A percentile compares a stretch with the other conserved stretches of the same genome.
These are phyloP conservation scores for Fraxinus paxiana DNA, from an alignment of 305 asterid species.

Conservation along the genomic window DNA sequence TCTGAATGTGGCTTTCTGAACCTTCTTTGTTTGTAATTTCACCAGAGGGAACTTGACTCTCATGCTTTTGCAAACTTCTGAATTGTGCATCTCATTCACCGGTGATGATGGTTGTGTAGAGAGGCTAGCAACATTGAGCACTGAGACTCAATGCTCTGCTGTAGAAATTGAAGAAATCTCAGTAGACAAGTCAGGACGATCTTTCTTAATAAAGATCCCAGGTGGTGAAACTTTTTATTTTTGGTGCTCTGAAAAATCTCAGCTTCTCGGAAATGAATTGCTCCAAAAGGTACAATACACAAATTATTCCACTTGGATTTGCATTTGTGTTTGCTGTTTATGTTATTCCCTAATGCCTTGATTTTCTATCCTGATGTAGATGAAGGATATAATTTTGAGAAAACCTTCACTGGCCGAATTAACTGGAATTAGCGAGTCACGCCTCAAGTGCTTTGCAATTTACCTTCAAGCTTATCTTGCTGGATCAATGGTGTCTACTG, in stretches of 20 bases:
- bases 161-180: constrained; percentile 57
- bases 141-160: constrained; percentile 33
- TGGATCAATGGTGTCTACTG: constrained; percentile 46
- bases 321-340: neutral
- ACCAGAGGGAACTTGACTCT: constrained; percentile 86
- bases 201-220: constrained; percentile 53
- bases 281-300: constrained; percentile 53
- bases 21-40: constrained; percentile 14
- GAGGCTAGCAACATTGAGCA: constrained; percentile 55
- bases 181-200: constrained; percentile 76
- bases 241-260: constrained; percentile 86
- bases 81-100: constrained; percentile 65
- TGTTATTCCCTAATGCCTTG: constrained; percentile 9
- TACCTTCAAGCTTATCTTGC: constrained; percentile 75
- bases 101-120: constrained; percentile 81
- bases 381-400: constrained; percentile 67
- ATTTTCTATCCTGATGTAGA: constrained; percentile 38
- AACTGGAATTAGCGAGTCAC: constrained; percentile 76
- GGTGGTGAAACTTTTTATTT: constrained; percentile 45
- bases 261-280: constrained; percentile 65
- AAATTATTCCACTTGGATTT: neutral
- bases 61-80: constrained; percentile 75
- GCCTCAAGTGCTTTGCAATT: constrained; percentile 68
- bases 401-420: constrained; percentile 77
- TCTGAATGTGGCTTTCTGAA: constrained; percentile 27